Percentiles rank a stretch among this genome's conserved stretches.
These are phyloP conservation scores for Fusarium mexicanum DNA, from an alignment of 2,329 filamentous ascomycete species.

Conservation along the genomic window DNA sequence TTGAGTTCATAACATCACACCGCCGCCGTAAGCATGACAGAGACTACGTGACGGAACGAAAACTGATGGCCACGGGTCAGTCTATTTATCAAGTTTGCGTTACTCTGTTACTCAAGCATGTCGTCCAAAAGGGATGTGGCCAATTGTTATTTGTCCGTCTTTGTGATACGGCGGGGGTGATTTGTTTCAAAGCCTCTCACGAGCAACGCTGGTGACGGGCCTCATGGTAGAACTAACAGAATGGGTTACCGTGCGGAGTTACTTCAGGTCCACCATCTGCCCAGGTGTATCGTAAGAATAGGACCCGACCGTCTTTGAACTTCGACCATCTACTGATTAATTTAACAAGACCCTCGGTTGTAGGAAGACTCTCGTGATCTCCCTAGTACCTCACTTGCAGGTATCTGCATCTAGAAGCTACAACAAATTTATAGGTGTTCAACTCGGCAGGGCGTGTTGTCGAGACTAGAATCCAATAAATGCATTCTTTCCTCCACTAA, in stretches of 20 bases:
- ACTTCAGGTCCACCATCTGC: not conserved
- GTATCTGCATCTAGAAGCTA: rapidly evolving
- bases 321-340: no score
- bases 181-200: not conserved
- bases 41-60: not conserved
- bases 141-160: rapidly evolving
- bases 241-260: not conserved
- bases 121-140: rapidly evolving
- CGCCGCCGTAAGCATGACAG: not conserved
- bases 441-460: rapidly evolving
- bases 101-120: not conserved
- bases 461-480: not conserved
- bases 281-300: rapidly evolving
- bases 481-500: not conserved
- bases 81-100: not conserved
- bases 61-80: not conserved
- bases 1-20: rapidly evolving
- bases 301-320: no score
- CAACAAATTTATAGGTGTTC: rapidly evolving
- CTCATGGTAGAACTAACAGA: not conserved
- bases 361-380: no score
- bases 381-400: no score
- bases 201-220: not conserved
- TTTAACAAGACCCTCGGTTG: no score
- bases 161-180: not conserved